Conservation (phyloP, 2,329 filamentous ascomycete genomes). For the Verticillium albo-atrum region DNA sequence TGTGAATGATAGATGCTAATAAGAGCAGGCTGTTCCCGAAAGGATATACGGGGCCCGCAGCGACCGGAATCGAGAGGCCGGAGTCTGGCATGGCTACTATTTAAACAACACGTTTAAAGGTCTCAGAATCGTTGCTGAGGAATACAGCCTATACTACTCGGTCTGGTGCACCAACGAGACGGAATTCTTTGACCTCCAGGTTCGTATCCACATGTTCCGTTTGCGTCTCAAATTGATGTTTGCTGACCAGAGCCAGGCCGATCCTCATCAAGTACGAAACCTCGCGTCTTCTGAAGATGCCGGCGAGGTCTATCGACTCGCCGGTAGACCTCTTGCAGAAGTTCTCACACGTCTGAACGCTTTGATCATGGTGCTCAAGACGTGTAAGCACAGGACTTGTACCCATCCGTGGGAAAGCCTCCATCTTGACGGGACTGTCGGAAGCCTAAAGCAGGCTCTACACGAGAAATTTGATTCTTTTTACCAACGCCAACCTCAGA, state of each 20-base stretch:
- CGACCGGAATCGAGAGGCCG: conserved; percentile 29
- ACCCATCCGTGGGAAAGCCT: conserved; percentile 5
- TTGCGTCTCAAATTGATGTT: no score
- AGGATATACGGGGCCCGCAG: conserved; percentile 1
- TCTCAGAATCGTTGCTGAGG: conserved; percentile 36
- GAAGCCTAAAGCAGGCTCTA: conserved; percentile 44
- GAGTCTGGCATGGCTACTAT: conserved; percentile 23
- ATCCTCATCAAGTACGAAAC: neutral
- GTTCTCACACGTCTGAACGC: conserved; percentile 8
- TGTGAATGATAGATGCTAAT: no score
- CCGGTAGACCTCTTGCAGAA: neutral
- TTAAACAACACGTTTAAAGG: conserved; percentile 49
- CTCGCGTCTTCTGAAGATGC: neutral
- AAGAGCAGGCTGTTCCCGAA: conserved; percentile 5
- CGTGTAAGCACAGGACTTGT: conserved; percentile 5
- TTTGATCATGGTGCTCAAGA: conserved; percentile 10
- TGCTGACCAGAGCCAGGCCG: no score
- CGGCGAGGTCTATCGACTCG: neutral
- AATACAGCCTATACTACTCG: conserved; percentile 50
- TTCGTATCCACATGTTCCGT: conserved; percentile 21
- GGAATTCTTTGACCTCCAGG: conserved; percentile 41
- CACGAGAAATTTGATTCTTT: conserved; percentile 13
- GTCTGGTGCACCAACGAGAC: conserved; percentile 46
- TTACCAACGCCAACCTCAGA: conserved; percentile 18
- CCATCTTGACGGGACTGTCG: conserved; percentile 19